Evolutionary conservation across 1,139 yeast genomes (phyloP).

Genomic region (Protomyces inouyei): DNA sequence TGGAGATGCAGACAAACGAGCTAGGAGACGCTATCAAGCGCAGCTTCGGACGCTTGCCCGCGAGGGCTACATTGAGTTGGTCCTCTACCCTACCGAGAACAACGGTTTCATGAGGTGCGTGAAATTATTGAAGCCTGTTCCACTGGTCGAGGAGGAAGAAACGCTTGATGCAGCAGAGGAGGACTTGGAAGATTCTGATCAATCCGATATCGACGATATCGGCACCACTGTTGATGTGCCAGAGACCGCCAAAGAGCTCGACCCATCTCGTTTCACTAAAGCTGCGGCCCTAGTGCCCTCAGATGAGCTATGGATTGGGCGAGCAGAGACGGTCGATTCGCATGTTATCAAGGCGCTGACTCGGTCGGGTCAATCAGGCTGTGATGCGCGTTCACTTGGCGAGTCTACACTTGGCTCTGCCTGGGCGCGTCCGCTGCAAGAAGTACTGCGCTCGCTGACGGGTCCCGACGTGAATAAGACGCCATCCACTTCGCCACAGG

Average conservation of each 20-base stretch:
- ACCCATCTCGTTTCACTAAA: no score
- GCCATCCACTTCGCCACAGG: neutral
- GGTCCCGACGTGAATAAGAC: neutral
- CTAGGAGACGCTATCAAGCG: neutral
- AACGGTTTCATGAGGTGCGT: constrained; percentile 10
- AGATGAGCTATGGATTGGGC: neutral
- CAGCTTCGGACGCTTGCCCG: neutral
- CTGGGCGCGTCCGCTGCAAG: neutral
- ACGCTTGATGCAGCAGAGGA: neutral
- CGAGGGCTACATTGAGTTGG: constrained; percentile 7
- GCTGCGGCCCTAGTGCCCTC: no score
- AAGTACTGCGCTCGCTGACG: neutral
- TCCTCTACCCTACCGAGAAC: constrained; percentile 2
- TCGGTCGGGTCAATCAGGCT: neutral
- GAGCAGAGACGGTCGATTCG: neutral
- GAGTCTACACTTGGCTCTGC: neutral
- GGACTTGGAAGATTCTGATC: constrained; percentile 7
- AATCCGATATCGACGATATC: neutral
- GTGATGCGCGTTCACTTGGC: neutral
- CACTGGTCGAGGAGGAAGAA: neutral
- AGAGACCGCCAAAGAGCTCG: no score
- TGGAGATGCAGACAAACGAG: constrained; percentile 1
- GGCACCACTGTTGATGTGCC: no score
- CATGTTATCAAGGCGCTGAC: neutral
- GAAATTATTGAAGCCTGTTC: constrained; percentile 7